Base-by-base conservation (phyloP, 441 rosid genomes). In the Gossypium lobatum region DNA sequence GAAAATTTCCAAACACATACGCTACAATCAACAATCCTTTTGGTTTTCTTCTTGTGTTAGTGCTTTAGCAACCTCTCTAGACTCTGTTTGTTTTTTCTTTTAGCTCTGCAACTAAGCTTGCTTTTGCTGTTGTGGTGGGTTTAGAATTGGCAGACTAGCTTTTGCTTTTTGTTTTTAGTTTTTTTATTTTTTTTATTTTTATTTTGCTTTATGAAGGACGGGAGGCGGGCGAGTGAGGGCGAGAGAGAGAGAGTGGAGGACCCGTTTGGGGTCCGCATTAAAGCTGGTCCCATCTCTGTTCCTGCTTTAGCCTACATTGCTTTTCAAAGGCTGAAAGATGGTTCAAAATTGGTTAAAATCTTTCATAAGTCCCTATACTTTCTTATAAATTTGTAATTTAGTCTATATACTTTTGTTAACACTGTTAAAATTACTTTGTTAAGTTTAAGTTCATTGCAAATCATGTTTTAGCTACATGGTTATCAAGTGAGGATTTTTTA, bases 301-400 rank as follows among this genome's bases (percentile, higher is more conserved):
- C 74, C 85, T 79, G 54, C 85, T 84, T 85, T 83, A 25, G 78
- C 70, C 86, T 78, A 80, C 93, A 89, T 63, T 54, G 66, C 74
- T 81, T 75, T 85, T 75, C 73, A 23, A 17, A 23, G 8, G 50
- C 50, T 45, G 50, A 45, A 45, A 8, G 50, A 45, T 45, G 14
- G n/a, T 11, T 45, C 14, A 45, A 45, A 9, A 10, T 45, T 45
- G 39, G 39, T 34, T 34, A 34, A 34, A 34, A 6, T 34, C 9
- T 34, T 6, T 34, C 9, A 34, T 6, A 34, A 34, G 9, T 34
- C 39, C 39, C 39, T 34, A 34, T 34, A 34, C 39, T 34, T 34
- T 6, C 8, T 34, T 0, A 34, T 0, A 34, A 6, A 34, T 34
- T 34, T 34, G 8, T 6, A 6, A 34, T 6, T 34, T 34, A 34